Conservation (phyloP, 257 asterid genomes). For the Anisodus tanguticus region DNA sequence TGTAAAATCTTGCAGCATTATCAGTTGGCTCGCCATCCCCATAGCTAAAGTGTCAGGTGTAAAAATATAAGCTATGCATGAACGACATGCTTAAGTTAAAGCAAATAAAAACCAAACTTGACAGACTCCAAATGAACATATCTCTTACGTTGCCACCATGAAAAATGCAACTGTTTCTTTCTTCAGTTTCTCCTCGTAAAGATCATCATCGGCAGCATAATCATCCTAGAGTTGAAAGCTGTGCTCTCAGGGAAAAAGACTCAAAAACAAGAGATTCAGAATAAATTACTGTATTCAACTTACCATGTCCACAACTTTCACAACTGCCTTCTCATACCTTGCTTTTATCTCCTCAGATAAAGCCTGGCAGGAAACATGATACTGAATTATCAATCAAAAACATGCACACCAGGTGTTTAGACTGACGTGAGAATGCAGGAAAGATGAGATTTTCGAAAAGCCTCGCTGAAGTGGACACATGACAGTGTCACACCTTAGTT, state of each 20-base stretch:
- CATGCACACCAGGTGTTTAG: not conserved
- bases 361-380: slow-evolving; percentile 43
- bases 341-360: slow-evolving; percentile 74
- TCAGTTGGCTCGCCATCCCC: slow-evolving; percentile 91
- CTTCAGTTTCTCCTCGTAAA: slow-evolving; percentile 71
- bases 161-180: slow-evolving; percentile 70
- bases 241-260: not conserved
- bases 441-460: not conserved
- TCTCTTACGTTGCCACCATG: slow-evolving; percentile 77
- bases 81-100: not conserved
- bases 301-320: slow-evolving; percentile 81
- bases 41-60: slow-evolving; percentile 50
- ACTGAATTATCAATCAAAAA: not conserved
- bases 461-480: not conserved
- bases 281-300: slow-evolving; percentile 29
- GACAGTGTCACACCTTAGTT: slow-evolving; percentile 14
- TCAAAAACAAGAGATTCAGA: no score
- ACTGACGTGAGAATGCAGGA: not conserved
- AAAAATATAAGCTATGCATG: slow-evolving; percentile 2
- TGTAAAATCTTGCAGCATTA: slow-evolving; percentile 79
- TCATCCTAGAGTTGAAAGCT: slow-evolving; percentile 52
- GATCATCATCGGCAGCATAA: slow-evolving; percentile 76
- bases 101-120: not conserved
- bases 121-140: slow-evolving; percentile 12
- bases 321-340: slow-evolving; percentile 70